phyloP scores from a whole-genome alignment of 2,329 filamentous ascomycete species.

The Colletotrichum phormii region DNA sequence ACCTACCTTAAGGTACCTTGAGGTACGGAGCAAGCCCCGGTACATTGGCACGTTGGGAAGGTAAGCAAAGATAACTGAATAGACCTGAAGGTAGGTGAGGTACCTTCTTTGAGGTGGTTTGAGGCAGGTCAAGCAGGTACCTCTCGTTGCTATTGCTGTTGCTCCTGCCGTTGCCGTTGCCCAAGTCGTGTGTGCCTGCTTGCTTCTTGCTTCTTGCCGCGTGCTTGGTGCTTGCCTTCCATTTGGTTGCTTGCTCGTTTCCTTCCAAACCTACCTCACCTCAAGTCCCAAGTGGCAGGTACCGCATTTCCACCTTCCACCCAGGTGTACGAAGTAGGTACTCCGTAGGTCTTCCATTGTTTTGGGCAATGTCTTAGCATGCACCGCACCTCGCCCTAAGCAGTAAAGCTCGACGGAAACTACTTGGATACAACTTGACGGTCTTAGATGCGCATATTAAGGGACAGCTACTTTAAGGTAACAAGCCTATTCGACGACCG shows the following conservation, averaged over 20 bases:
- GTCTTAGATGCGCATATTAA: constrained; percentile 6
- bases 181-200: not conserved
- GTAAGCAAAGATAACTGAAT: no score
- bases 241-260: not conserved
- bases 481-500: no score
- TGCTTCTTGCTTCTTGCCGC: not conserved
- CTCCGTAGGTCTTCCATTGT: not conserved
- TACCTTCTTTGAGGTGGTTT: not conserved
- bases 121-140: not conserved
- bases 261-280: not conserved
- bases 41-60: not conserved
- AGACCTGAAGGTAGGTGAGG: no score
- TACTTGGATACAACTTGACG: not conserved
- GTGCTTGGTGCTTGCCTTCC: not conserved
- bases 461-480: not conserved
- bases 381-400: constrained; percentile 24
- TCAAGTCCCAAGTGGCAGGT: no score
- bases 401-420: constrained; percentile 14
- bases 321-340: no score
- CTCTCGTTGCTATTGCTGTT: not conserved
- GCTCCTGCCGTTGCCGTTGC: not conserved
- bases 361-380: constrained; percentile 22
- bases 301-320: not conserved
- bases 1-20: no score
- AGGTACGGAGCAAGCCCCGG: no score